Evolutionary conservation across 2,329 filamentous ascomycete species (phyloP), one percentile per base, ranked within the genome.

Genomic region (Phyllosticta citribraziliensis): DNA sequence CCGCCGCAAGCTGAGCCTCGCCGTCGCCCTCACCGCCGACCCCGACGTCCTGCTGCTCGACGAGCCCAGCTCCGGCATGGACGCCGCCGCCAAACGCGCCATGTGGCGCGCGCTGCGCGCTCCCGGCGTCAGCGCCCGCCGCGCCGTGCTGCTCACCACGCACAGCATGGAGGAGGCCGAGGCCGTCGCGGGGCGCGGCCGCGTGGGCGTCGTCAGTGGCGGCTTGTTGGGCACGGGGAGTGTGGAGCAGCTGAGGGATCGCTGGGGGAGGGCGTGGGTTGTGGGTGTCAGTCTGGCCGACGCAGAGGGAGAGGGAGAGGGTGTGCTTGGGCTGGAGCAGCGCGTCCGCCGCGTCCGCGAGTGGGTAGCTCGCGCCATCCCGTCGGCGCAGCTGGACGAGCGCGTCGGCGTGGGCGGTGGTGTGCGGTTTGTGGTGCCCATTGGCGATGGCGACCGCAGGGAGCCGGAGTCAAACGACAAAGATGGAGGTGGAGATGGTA

Each of bases 131-230:
- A 82, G 69, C 9, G 70, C 85, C 0, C 91, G 91, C 0, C 83
- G 92, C n/a, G 89, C 87, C 0, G 84, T 97, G 17, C 79, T 97
- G 1, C 81, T 97, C 19, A 97, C 93, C 0, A 97, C 93, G 0
- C 93, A 97, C 73, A 89, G 85, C 56, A 96, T 97, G 91, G 92
- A 97, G 72, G 93, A 97, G 75, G 93, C 92, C 0, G 91, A 96
- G 69, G 91, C 91, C 0, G 80, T 97, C 2, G 92, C 92, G 0
- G 85, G 85, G 30, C 82, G 91, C 1, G 85, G 85, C 30, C 82
- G 91, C 1, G 91, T 88, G 0, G 93, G 91, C 12, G 96, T 97
- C 66, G 85, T 97, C 75, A 89, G 91, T 9, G 83, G 84, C 66
- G 82, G 86, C 33, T 95, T 97, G 91, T 80, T 97, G 22, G 92